These are phyloP conservation scores for Juglanconis oblonga DNA, from an alignment of 2,329 filamentous ascomycete genomes.

Conservation along the genomic window DNA sequence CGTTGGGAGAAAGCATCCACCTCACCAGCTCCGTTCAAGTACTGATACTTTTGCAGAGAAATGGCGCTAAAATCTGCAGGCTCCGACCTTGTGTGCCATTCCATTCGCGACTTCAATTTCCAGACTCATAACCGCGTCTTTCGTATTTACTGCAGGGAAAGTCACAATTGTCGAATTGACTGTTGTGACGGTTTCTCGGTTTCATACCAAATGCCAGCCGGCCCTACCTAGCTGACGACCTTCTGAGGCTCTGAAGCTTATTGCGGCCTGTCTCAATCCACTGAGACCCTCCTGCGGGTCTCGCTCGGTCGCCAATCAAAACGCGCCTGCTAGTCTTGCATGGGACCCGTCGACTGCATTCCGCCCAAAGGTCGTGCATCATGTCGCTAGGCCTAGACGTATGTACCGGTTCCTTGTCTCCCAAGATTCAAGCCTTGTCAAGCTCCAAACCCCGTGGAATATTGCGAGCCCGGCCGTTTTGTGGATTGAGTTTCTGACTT, in stretches of 20 bases:
- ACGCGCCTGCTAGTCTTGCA: slow-evolving; percentile 4
- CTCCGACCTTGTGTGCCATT: not conserved
- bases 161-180: not conserved
- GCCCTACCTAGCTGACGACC: not conserved
- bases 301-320: slow-evolving; percentile 16
- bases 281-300: slow-evolving; percentile 12
- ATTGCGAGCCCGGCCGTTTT: not conserved
- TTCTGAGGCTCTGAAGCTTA: slow-evolving; percentile 3
- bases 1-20: too few species aligned
- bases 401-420: slow-evolving; percentile 6
- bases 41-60: not conserved
- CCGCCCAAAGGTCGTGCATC: slow-evolving; percentile 6
- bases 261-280: slow-evolving; percentile 6
- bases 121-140: not conserved
- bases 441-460: slow-evolving; percentile 9
- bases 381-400: slow-evolving; percentile 16
- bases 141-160: not conserved
- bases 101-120: not conserved
- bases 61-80: not conserved
- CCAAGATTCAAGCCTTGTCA: slow-evolving; percentile 10
- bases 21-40: too few species aligned
- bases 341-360: slow-evolving; percentile 1
- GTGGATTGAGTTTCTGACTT: slow-evolving; percentile 3
- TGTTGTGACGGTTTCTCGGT: not conserved
- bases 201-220: not conserved